phyloP scores from a whole-genome alignment of 495 filamentous ascomycete genomes.

The Trichoderma parareesei region DNA sequence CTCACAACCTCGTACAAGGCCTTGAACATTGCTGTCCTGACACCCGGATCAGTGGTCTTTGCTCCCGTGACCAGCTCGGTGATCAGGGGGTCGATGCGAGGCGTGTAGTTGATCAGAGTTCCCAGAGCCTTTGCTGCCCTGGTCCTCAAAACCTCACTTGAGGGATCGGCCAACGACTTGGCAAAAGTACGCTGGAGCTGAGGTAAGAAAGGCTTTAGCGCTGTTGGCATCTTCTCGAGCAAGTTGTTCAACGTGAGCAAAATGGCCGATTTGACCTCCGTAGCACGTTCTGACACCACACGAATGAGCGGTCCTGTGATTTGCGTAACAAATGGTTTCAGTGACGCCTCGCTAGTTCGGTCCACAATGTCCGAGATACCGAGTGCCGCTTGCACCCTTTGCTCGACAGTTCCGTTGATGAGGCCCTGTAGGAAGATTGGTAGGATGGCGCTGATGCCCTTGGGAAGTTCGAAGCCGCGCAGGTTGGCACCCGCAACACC shows the following conservation, averaged over 20 bases:
- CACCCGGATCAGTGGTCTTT: constrained; percentile 79
- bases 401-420: constrained; percentile 89
- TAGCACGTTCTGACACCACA: constrained; percentile 90
- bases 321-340: constrained; percentile 91
- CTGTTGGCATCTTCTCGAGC: constrained; percentile 90
- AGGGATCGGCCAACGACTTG: constrained; percentile 85
- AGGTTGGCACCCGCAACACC: constrained; percentile 80
- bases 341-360: constrained; percentile 69
- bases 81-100: constrained; percentile 82
- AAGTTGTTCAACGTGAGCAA: constrained; percentile 90
- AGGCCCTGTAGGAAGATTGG: constrained; percentile 97
- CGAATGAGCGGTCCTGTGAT: constrained; percentile 96
- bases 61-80: constrained; percentile 86
- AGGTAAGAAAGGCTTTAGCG: constrained; percentile 92
- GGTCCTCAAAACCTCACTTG: constrained; percentile 78
- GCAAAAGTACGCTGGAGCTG: constrained; percentile 96
- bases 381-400: constrained; percentile 82
- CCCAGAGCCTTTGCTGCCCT: constrained; percentile 93
- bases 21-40: constrained; percentile 94
- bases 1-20: constrained; percentile 92
- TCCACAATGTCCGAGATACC: constrained; percentile 95
- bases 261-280: constrained; percentile 93
- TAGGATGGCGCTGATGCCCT: constrained; percentile 93
- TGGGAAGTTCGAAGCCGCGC: constrained; percentile 84
- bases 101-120: constrained; percentile 91